phyloP scores from a whole-genome alignment of 176 grass and related monocot species.

The Puya raimondii region DNA sequence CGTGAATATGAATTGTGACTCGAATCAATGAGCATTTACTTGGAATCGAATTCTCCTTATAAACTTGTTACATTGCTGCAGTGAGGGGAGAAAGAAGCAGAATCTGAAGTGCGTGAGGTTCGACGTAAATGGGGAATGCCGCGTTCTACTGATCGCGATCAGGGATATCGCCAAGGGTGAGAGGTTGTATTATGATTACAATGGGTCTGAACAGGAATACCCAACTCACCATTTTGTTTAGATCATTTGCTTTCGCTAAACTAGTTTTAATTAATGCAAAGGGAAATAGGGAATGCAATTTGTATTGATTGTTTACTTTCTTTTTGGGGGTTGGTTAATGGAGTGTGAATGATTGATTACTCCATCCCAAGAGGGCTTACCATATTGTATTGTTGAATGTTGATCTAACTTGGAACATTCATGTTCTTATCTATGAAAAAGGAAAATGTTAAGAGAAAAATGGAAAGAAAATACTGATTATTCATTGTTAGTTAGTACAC shows the following conservation, averaged over 20 bases:
- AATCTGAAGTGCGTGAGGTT: slow-evolving; percentile 89
- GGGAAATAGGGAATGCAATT: background rate
- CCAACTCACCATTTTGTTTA: slow-evolving; percentile 97
- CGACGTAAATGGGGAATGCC: slow-evolving; percentile 55
- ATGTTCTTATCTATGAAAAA: no score
- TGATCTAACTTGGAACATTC: no score
- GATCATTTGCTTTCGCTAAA: background rate
- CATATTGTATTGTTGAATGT: background rate
- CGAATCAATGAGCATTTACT: background rate
- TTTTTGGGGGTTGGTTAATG: background rate
- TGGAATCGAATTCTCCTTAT: background rate
- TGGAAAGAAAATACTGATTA: no score
- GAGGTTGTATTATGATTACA: slow-evolving; percentile 94
- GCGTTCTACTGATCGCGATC: slow-evolving; percentile 64
- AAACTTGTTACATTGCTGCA: slow-evolving; percentile 10
- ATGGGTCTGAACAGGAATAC: slow-evolving; percentile 80
- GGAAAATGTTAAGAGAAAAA: no score
- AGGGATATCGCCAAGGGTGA: slow-evolving; percentile 83
- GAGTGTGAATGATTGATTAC: background rate
- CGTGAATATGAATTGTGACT: background rate
- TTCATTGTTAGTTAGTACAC: no score
- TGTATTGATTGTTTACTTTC: background rate
- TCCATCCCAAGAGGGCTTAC: background rate
- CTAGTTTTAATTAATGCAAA: background rate
- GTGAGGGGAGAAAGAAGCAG: slow-evolving; percentile 96